Conservation (phyloP, 441 rosid genomes). For the Kokia cookei region DNA sequence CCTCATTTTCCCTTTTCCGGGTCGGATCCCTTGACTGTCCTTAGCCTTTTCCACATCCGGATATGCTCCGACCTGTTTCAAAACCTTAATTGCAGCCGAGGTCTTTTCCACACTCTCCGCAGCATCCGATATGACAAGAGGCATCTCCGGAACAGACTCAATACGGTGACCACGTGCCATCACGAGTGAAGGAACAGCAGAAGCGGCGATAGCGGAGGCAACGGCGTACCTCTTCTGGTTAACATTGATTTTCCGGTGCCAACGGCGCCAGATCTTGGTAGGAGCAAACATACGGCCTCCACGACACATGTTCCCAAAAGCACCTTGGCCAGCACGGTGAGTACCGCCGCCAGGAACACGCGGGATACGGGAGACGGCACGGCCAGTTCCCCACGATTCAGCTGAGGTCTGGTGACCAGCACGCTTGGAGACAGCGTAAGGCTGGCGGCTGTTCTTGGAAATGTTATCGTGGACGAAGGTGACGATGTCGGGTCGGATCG, state of each 20-base stretch:
- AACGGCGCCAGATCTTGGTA: constrained; percentile 93
- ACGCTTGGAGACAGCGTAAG: constrained; percentile 69
- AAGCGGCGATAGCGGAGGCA: constrained; percentile 89
- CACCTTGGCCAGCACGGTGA: constrained; percentile 99
- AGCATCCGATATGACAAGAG: constrained; percentile 65
- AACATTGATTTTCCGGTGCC: constrained; percentile 85
- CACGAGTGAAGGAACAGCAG: constrained; percentile 77
- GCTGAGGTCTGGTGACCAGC: constrained; percentile 96
- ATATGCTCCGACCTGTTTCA: constrained; percentile 78
- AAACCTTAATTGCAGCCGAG: constrained; percentile 61
- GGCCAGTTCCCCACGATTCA: constrained; percentile 96
- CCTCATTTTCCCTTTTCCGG: constrained; percentile 89
- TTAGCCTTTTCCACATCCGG: constrained; percentile 86
- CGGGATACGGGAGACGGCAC: constrained; percentile 97
- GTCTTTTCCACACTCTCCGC: constrained; percentile 79
- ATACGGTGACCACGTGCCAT: constrained; percentile 90
- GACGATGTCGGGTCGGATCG: constrained; percentile 73
- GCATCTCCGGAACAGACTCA: constrained; percentile 82
- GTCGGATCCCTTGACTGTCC: constrained; percentile 72
- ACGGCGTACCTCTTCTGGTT: constrained; percentile 81
- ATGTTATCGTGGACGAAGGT: constrained; percentile 57
- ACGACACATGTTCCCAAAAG: constrained; percentile 98
- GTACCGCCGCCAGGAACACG: constrained; percentile 99
- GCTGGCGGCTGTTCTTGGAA: constrained; percentile 78
- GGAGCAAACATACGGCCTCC: constrained; percentile 99